A percentile compares a stretch with the other conserved stretches of the same genome.
Evolutionary conservation across 2,329 filamentous ascomycete genomes (phyloP).

Genomic region (Elsinoe fawcettii): DNA sequence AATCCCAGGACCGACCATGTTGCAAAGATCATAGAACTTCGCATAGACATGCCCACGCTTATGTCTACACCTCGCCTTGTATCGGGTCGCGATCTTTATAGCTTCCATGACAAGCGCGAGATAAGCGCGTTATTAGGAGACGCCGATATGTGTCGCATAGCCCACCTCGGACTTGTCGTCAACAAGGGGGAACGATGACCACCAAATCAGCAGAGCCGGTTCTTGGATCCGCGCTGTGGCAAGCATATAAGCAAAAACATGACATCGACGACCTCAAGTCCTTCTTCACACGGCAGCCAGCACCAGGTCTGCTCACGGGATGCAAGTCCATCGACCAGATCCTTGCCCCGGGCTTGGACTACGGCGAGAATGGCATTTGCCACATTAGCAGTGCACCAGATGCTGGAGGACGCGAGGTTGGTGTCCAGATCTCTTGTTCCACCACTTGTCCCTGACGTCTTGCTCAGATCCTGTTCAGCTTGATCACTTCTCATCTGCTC

Average conservation of each 20-base stretch:
- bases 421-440: background rate
- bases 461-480: constrained; percentile 28
- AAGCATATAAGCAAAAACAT: background rate
- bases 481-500: constrained; percentile 36
- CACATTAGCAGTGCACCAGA: constrained; percentile 31
- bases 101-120: no score
- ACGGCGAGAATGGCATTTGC: constrained; percentile 27
- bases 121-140: no score
- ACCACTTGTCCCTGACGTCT: background rate
- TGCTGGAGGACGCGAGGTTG: constrained; percentile 20
- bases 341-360: constrained; percentile 33
- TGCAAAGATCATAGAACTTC: no score
- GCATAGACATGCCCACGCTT: no score
- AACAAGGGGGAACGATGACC: background rate
- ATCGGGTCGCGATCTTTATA: no score
- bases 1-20: no score
- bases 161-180: no score
- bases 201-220: constrained; percentile 19
- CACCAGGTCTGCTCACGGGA: constrained; percentile 22
- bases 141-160: no score
- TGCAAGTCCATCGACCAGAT: constrained; percentile 30
- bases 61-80: no score
- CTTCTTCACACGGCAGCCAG: background rate
- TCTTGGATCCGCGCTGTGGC: constrained; percentile 20
- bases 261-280: background rate